Evolutionary conservation across 2,329 filamentous ascomycete species (phyloP).

Genomic region (Paraconiothyrium sp.): DNA sequence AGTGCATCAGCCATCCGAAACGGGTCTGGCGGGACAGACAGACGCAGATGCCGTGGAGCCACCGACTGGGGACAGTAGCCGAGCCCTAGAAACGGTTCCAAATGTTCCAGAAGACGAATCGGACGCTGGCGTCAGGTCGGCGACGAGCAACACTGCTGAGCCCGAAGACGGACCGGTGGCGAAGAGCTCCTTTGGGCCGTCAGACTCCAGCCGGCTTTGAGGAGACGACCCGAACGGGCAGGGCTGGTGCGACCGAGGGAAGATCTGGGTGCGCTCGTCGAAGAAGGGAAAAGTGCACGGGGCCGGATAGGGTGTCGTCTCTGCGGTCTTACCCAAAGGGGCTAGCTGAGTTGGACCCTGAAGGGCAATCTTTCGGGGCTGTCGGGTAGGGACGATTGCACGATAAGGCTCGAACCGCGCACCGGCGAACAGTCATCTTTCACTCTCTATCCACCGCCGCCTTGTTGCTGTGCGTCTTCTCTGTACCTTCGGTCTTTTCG

Average conservation of each 20-base stretch:
- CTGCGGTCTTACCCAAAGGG: neutral
- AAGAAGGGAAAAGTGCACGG: neutral
- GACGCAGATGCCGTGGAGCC: constrained; percentile 10
- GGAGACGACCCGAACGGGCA: constrained; percentile 1
- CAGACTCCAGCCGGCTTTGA: constrained; percentile 12
- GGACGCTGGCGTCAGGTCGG: neutral
- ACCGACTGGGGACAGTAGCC: constrained; percentile 5
- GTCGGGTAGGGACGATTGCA: constrained; percentile 6
- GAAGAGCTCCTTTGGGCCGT: constrained; percentile 10
- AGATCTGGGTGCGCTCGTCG: neutral
- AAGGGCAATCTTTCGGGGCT: constrained; percentile 3
- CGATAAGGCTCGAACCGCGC: constrained; percentile 13
- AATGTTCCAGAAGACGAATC: constrained; percentile 18
- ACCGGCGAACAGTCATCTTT: constrained; percentile 14
- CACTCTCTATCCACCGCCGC: neutral
- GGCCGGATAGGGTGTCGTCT: neutral
- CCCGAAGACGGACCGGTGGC: constrained; percentile 10
- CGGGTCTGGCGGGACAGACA: constrained; percentile 2
- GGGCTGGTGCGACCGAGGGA: neutral
- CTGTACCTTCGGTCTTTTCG: neutral
- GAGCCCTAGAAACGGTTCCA: constrained; percentile 15
- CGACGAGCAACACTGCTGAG: constrained; percentile 16
- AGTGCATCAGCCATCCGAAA: constrained; percentile 27
- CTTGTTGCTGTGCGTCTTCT: neutral
- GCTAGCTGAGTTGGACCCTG: constrained; percentile 13